Evolutionary conservation across 345 rosid species (phyloP), one percentile per base, ranked within the genome.

Genomic region (Salix exigua): DNA sequence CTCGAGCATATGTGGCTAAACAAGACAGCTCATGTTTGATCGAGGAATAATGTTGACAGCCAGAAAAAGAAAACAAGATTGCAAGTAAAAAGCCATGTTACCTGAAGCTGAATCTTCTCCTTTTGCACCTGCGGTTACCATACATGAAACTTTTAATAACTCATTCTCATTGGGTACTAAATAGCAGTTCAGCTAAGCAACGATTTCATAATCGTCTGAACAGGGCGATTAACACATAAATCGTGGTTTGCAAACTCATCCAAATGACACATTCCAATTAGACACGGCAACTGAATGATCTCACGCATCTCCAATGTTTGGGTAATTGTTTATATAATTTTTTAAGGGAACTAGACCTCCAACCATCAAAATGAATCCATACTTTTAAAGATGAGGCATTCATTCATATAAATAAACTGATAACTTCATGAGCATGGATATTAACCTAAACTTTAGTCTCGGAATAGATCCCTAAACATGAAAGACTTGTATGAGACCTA

Each of bases 1-100:
- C 98, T 60, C 84, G 87, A 42, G 90, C 70, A 46, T 88, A 85
- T 26, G 81, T 60, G 63, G 81, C 97, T 90, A 78, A 63, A 35
- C 63, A 75, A 72, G 68, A 73, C 28, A 61, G 77, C 74, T 58
- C 53, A 69, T 11, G 23, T 53, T 46, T 62, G 23, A 37, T 6
- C 7, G 50, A 21, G 42, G 50, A n/a, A 73, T 19, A 68, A 50
- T 31, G 6, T 70, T 68, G 13, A 70, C n/a, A 37, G 16, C 40
- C 18, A 51, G 19, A 73, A 14, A 31, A 63, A 44, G 23, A 48
- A 61, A 71, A 21, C n/a, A 23, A 30, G 23, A 31, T n/a, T 26
- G 21, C 23, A 60, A 31, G 25, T 51, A 40, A 53, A 30, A 10
- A 4, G 6, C 46, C 21, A 23, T 53, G 76, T 71, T 85, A 84